Percentiles rank a stretch among this genome's conserved stretches.
Evolutionary conservation across 805 yeast genomes (phyloP).

Genomic region (Cyberlindnera samutprakarnensis): DNA sequence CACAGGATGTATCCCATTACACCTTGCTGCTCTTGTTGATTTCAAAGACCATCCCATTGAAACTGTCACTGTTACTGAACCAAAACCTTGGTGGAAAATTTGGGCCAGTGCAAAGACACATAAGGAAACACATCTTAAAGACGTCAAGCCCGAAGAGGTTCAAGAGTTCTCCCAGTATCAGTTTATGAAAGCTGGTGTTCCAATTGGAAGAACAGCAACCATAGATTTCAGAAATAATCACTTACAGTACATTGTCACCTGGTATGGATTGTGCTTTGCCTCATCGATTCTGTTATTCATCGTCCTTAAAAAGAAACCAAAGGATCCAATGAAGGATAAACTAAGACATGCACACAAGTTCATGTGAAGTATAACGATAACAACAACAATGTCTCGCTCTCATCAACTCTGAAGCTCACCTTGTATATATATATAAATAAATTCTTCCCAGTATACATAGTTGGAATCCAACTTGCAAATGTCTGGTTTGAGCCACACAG

Average conservation of each 20-base stretch:
- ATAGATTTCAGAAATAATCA: constrained; percentile 84
- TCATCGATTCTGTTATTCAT: constrained; percentile 59
- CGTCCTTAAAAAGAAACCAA: constrained; percentile 37
- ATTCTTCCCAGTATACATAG: no score
- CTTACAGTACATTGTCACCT: constrained; percentile 83
- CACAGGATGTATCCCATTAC: constrained; percentile 62
- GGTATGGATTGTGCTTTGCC: constrained; percentile 83
- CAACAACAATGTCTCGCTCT: no score
- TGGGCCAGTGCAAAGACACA: constrained; percentile 15
- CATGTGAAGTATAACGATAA: no score
- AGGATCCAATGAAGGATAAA: constrained; percentile 38
- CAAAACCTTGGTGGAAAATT: constrained; percentile 24
- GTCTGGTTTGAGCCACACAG: no score
- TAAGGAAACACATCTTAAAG: constrained; percentile 2
- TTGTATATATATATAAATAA: constrained; percentile 2
- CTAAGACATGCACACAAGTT: constrained; percentile 39
- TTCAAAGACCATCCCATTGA: constrained; percentile 54
- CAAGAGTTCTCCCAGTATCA: constrained; percentile 46
- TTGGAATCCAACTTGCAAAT: no score
- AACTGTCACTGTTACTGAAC: constrained; percentile 20
- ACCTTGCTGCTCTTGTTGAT: constrained; percentile 67
- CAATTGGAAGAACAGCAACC: constrained; percentile 77
- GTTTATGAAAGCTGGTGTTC: constrained; percentile 77
- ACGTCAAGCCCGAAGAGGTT: constrained; percentile 8
- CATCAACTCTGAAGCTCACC: no score